Percentiles rank a stretch among this genome's conserved stretches.
phyloP scores from a whole-genome alignment of 495 filamentous ascomycete genomes.

The Aspergillus avenaceus region DNA sequence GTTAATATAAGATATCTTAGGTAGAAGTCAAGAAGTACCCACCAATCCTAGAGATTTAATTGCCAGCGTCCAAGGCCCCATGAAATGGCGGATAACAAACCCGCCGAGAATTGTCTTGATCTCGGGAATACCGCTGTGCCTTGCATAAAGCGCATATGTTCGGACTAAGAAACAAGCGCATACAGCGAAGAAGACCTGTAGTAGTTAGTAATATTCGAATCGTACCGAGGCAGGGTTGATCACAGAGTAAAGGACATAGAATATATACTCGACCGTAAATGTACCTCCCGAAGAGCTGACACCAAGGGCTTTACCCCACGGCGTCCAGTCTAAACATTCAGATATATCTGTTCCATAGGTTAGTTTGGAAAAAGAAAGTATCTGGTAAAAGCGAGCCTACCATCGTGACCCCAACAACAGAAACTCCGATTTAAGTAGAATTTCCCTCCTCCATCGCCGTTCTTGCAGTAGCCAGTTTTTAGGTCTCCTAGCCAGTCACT shows the following conservation, averaged over 20 bases:
- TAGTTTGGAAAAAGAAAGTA: not conserved
- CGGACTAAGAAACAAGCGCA: conserved; percentile 77
- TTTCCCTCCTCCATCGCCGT: conserved; percentile 65
- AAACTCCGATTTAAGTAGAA: conserved; percentile 90
- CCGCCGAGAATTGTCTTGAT: conserved; percentile 96
- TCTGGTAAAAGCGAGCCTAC: conserved; percentile 26
- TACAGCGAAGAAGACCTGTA: conserved; percentile 72
- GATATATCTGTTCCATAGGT: conserved; percentile 47
- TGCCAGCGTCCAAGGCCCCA: conserved; percentile 88
- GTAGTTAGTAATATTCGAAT: conserved; percentile 17
- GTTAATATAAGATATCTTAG: conserved; percentile 8
- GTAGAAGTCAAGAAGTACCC: conserved; percentile 22
- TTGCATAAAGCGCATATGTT: conserved; percentile 81
- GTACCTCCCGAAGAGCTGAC: conserved; percentile 59
- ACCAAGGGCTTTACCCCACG: conserved; percentile 75
- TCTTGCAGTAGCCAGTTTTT: conserved; percentile 85
- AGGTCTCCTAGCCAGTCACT: conserved; percentile 93
- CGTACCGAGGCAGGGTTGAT: conserved; percentile 14
- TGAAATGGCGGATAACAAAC: conserved; percentile 86
- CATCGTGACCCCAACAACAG: conserved; percentile 89
- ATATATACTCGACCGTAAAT: conserved; percentile 80
- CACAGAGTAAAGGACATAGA: conserved; percentile 81
- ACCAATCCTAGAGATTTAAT: conserved; percentile 92
- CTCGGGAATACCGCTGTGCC: conserved; percentile 95
- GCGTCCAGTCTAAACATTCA: conserved; percentile 78